Base-by-base conservation (phyloP, 805 yeast species). In the Cyberlindnera japonica region DNA sequence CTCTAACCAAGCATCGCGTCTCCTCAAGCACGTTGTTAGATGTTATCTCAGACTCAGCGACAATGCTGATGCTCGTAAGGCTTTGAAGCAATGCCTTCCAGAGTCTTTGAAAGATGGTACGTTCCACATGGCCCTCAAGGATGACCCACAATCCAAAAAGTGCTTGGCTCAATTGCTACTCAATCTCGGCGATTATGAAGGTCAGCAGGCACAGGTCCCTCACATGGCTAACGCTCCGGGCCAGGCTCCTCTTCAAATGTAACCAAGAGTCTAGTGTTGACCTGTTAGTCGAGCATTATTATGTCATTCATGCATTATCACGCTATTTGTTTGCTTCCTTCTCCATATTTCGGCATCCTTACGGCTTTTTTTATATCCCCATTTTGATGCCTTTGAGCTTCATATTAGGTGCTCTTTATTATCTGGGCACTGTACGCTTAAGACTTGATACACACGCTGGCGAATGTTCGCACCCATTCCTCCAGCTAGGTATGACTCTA, bases 1-100 rank as follows among this genome's bases (percentile, higher is more conserved):
- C 3, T 74, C 75, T 35, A 74, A 78, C 49, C 87, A 83, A 42
- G 83, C 96, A 0, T 89, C 91, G 1, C 74, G 98, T 52, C 69
- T 91, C 37, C 70, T 91, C 45, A 90, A 91, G 59, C 98, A 93
- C 58, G 95, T 91, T 24, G 93, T 91, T 21, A 76, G 97, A 59
- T 91, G 99, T 61, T 91, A 91, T 58, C 70, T 91, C 65, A 75
- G 99, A 49, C 71, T 91, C 35, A 79, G 93, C 33, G 99, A 91
- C 59, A 90, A 91, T 54, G 69, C 79, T 25, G 95, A 95, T 48
- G 97, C 98, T 3, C 73, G 96, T 50, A 84, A 84, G 48, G 89
- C 96, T 0, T 70, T 91, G 50, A 81, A 85, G 33, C 83, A 79
- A 43, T 81, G 86, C 17, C 66, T 93, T 37, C 98, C 99, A 2